Evolutionary conservation across 164 flowering plant genomes (phyloP).

Genomic region (Malania oleifera): DNA sequence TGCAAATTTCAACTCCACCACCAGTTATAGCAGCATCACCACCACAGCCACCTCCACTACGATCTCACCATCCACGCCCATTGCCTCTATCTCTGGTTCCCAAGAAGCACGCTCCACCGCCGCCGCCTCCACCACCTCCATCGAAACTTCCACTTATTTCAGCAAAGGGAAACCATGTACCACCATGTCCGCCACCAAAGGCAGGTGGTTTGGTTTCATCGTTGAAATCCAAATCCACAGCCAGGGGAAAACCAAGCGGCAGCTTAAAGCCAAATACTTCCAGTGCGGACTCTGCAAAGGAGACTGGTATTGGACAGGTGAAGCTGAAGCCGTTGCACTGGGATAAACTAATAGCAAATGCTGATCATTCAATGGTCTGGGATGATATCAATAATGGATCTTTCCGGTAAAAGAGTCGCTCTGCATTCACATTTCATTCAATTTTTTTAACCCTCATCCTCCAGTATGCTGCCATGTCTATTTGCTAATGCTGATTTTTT

Average conservation of each 20-base stretch:
- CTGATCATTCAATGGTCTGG: conserved; percentile 89
- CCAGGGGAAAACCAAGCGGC: conserved; percentile 21
- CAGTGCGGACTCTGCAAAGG: conserved; percentile 14
- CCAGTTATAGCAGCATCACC: conserved; percentile 11
- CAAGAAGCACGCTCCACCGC: conserved; percentile 20
- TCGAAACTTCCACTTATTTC: too few relatives aligned
- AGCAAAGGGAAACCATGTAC: conserved; percentile 21
- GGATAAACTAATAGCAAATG: conserved; percentile 68
- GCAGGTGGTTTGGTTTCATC: conserved; percentile 18
- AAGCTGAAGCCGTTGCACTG: conserved; percentile 86
- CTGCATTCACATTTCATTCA: not conserved
- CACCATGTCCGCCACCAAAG: conserved; percentile 42
- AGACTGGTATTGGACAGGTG: conserved; percentile 25
- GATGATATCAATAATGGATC: conserved; percentile 72
- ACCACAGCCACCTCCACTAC: too few relatives aligned
- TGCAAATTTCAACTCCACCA: conserved; percentile 20
- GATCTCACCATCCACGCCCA: not conserved
- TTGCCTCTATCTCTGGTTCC: too few relatives aligned
- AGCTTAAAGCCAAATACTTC: conserved; percentile 18
- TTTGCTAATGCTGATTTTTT: not conserved
- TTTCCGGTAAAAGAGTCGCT: conserved; percentile 49
- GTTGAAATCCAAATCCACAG: conserved; percentile 35
- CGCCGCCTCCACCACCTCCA: conserved; percentile 44
- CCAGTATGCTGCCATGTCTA: not conserved
- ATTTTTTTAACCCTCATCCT: not conserved